A percentile compares a stretch with the other conserved stretches of the same genome.
Conservation (phyloP, 2,329 filamentous ascomycete genomes). For the Fusarium caatingaense region DNA sequence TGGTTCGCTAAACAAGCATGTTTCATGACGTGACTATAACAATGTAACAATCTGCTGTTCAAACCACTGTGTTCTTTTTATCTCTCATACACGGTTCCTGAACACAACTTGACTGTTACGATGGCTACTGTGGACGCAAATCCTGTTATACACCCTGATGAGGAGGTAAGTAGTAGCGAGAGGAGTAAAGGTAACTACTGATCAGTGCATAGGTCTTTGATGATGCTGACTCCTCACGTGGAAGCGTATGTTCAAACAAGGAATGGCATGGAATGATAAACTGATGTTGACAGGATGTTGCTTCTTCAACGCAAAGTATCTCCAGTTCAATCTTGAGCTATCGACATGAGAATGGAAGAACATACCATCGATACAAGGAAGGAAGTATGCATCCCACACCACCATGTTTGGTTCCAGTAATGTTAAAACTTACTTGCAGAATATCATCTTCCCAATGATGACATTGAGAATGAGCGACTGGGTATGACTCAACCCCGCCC, state of each 20-base stretch:
- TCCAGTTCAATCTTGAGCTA: slow-evolving; percentile 19
- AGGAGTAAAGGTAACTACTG: accelerated
- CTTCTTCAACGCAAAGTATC: slow-evolving; percentile 18
- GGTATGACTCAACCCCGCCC: background rate
- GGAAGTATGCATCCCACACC: background rate
- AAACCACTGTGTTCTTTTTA: background rate
- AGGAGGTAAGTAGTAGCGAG: background rate
- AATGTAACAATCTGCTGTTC: background rate
- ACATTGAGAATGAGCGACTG: slow-evolving; percentile 19
- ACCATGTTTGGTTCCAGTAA: accelerated
- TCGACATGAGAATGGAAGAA: slow-evolving; percentile 16
- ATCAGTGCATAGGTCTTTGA: accelerated
- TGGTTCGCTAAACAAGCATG: background rate
- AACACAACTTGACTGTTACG: accelerated
- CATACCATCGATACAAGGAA: slow-evolving; percentile 23
- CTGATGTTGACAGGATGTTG: background rate
- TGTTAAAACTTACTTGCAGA: background rate
- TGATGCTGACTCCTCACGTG: background rate
- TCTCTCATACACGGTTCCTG: background rate
- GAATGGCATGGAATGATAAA: accelerated
- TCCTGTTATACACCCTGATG: background rate
- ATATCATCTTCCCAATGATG: slow-evolving; percentile 27
- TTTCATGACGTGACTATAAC: background rate
- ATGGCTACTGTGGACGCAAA: background rate
- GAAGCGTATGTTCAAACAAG: background rate